Percentiles rank a stretch among this genome's conserved stretches.
Conservation (phyloP, 2,329 filamentous ascomycete species). For the Xylaria sp. region DNA sequence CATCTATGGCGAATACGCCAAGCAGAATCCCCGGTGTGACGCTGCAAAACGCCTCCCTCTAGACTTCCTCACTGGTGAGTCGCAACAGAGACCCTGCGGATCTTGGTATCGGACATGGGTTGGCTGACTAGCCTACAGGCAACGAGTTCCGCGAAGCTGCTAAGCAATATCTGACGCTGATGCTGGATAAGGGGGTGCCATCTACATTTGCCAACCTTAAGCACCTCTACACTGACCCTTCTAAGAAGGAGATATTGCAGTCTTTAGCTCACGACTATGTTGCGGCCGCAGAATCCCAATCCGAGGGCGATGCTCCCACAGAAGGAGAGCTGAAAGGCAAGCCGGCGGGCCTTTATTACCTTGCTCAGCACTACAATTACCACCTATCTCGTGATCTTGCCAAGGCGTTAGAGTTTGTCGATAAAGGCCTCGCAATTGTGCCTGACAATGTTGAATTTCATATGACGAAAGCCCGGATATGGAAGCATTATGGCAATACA, state of each 20-base stretch:
- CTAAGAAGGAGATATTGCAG: conserved; percentile 82
- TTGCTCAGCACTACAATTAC: conserved; percentile 98
- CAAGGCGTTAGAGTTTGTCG: conserved; percentile 84
- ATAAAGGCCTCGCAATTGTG: conserved; percentile 83
- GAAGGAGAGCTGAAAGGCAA: conserved; percentile 69
- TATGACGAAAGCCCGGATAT: conserved; percentile 95
- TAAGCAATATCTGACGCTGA: conserved; percentile 80
- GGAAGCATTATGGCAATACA: conserved; percentile 87
- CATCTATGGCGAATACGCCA: conserved; percentile 84
- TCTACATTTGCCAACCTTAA: conserved; percentile 98
- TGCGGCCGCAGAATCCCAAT: conserved; percentile 59
- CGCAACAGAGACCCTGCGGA: not conserved
- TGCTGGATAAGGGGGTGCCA: conserved; percentile 92
- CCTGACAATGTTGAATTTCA: conserved; percentile 88
- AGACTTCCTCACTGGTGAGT: conserved; percentile 81
- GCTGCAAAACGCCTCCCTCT: conserved; percentile 86
- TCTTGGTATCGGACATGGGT: not conserved
- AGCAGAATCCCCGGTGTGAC: conserved; percentile 85
- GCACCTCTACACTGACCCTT: conserved; percentile 82
- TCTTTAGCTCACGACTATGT: conserved; percentile 83
- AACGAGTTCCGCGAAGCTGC: conserved; percentile 83
- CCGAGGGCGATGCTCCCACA: conserved; percentile 59
- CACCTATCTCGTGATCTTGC: conserved; percentile 83
- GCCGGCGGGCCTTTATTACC: conserved; percentile 87
- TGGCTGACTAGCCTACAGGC: conserved; percentile 57